Evolutionary conservation across 768 basidiomycete species (phyloP), one percentile per base, ranked within the genome.

Genomic region (Mycena rebaudengoi): DNA sequence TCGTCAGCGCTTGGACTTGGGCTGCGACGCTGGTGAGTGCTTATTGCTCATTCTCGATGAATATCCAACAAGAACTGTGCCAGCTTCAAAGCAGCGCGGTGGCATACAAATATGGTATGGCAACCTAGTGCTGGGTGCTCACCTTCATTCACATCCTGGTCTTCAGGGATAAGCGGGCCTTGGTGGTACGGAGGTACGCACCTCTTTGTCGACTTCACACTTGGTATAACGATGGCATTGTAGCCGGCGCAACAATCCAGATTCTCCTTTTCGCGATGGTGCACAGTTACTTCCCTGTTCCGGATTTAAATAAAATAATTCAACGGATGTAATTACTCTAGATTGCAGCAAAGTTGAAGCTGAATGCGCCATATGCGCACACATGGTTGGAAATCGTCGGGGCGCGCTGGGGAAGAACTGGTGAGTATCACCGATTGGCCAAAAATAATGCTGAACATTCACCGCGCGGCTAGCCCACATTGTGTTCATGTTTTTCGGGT

Each of bases 1-100:
- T 98, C 62, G 95, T 97, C 21, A 91, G 89, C 20, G 94, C 95
- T 0, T 96, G 95, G 94, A 95, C 94, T n/a, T 92, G 90, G 82
- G 91, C 91, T 3, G 92, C 91, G 20, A 93, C 91, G 0, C 75
- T 92, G 61, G 90, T 89, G 59, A 62, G 80, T 59, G 16, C 33
- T 21, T 37, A 14, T 0, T 18, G 12, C 40, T 23, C 18, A 12
- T 20, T 16, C 14, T 20, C 28, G 28, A 20, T 30, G 3, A 33
- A 29, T 25, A 18, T 37, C 4, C 25, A 7, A 21, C 46, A 3
- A 10, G 51, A 35, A 23, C 14, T 40, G 4, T 13, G 61, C 51
- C 49, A 87, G 86, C 80, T 94, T 2, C 92, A 94, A 85, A 90
- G 88, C 29, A 92, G 90, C 56, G 91, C 92, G 0, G 88, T 94